A percentile compares a stretch with the other conserved stretches of the same genome.
Conservation (phyloP, 768 basidiomycete genomes). For the Gloeostereum incarnatum region DNA sequence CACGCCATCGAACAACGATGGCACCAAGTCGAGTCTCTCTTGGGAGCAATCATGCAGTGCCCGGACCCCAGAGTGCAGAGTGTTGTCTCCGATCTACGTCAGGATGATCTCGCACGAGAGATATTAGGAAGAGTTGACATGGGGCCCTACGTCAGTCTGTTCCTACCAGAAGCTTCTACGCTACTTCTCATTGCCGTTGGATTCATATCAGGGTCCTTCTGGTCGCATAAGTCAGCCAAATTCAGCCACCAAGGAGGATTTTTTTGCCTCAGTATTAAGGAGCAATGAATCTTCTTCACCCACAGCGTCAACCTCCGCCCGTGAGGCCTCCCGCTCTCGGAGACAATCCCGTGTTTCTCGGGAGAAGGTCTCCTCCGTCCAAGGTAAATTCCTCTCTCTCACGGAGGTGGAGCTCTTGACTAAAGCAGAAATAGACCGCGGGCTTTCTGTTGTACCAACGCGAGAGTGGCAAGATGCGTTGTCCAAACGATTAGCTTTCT, state of each 20-base stretch:
- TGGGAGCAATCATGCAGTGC: conserved; percentile 73
- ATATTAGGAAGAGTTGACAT: conserved; percentile 70
- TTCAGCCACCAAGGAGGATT: conserved; percentile 66
- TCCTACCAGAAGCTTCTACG: conserved; percentile 3
- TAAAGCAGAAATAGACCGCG: conserved; percentile 33
- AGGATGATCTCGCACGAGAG: conserved; percentile 70
- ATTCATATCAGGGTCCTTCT: conserved; percentile 46
- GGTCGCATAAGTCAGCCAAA: conserved; percentile 53
- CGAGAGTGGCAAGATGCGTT: conserved; percentile 75
- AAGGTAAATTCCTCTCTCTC: conserved; percentile 30
- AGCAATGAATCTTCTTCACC: conserved; percentile 33
- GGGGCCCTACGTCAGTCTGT: conserved; percentile 61
- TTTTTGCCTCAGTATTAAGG: conserved; percentile 64
- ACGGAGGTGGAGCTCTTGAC: conserved; percentile 6
- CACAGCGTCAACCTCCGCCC: conserved; percentile 16
- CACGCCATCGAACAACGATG: conserved; percentile 88
- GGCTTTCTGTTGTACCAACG: conserved; percentile 54
- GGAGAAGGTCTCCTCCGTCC: conserved; percentile 70
- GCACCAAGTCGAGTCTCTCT: conserved; percentile 88
- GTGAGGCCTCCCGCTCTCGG: conserved; percentile 52
- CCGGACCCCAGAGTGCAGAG: conserved; percentile 54
- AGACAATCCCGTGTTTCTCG: conserved; percentile 71
- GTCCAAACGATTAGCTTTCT: conserved; percentile 34
- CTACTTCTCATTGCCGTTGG: conserved; percentile 7
- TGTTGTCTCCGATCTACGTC: conserved; percentile 52